Base-by-base conservation (phyloP, 1,139 yeast species). In the Yamadazyma diddensiae region DNA sequence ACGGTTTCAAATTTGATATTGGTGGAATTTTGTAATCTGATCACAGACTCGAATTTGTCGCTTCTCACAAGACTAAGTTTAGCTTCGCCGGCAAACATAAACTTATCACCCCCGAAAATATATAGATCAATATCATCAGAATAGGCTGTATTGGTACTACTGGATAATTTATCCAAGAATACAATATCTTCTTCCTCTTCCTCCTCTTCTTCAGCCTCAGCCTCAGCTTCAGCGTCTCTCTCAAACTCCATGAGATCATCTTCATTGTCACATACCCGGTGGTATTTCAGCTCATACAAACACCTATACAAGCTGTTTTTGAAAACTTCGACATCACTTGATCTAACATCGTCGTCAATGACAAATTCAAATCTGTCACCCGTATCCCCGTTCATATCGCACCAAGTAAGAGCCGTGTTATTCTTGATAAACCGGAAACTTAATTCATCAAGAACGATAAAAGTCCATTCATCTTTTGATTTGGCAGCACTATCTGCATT, bases 361-460 rank as follows among this genome's bases (percentile, higher is more conserved):
- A 83, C 70, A 58, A 87, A 90, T 56, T 87, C 95, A 57, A 83
- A 88, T 39, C 70, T 63, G 52, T 90, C 97, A 11, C 90, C 97
- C n/a, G 70, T 66, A 46, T 87, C 96, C 19, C 95, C 96, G 31
- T 82, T 82, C 32, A 80, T 53, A 46, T 92, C 96, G 16, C 65
- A 65, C 98, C 98, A 92, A 1, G 80, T 69, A 27, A 92, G 72
- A 1, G 82, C 78, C 26, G 45, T 49, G 9, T 54, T 41, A 2
- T 70, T 68, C 15, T 55, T 58, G 35, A 52, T 49, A 19, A 67
- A 66, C 56, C 64, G 70, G 45, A 75, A 67, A 37, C 62, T 64
- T 37, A 90, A 63, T 5, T 79, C 77, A 41, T 75, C 78, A 35
- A 78, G 79, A 24, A 94, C 74, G 15, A 83, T 62, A 46, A 83